phyloP scores from a whole-genome alignment of 2,329 filamentous ascomycete genomes.

The Teratosphaeria gauchensis region DNA sequence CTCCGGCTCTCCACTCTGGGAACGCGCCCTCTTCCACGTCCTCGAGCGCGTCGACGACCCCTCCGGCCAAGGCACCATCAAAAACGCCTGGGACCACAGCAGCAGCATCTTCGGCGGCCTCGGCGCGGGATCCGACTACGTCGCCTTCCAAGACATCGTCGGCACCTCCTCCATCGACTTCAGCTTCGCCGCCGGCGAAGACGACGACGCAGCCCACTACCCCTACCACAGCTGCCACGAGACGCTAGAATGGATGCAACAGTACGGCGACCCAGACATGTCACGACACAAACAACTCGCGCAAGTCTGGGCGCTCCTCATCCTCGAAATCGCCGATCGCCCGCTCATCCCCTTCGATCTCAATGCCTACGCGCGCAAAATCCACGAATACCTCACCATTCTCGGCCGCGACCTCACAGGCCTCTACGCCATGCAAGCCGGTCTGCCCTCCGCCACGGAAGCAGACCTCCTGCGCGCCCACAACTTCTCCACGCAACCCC shows the following conservation, averaged over 20 bases:
- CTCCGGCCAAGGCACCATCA: slow-evolving; percentile 52
- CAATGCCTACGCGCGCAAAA: slow-evolving; percentile 55
- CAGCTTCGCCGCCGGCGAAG: slow-evolving; percentile 48
- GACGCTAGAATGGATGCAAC: slow-evolving; percentile 75
- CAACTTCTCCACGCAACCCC: slow-evolving; percentile 5
- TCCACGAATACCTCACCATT: slow-evolving; percentile 1
- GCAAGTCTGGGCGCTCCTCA: slow-evolving; percentile 70
- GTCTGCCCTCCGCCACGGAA: slow-evolving; percentile 1
- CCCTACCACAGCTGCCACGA: slow-evolving; percentile 83
- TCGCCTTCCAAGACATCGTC: slow-evolving; percentile 83
- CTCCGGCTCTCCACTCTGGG: slow-evolving; percentile 70
- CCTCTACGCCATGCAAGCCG: slow-evolving; percentile 2
- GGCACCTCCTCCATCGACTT: slow-evolving; percentile 84
- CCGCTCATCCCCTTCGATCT: slow-evolving; percentile 78
- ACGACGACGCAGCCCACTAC: slow-evolving; percentile 31
- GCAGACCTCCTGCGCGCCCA: slow-evolving; percentile 3
- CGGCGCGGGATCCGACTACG: slow-evolving; percentile 70
- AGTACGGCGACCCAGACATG: slow-evolving; percentile 58
- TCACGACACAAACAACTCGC: slow-evolving; percentile 69
- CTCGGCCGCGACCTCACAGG: slow-evolving; percentile 3
- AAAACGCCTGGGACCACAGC: slow-evolving; percentile 63
- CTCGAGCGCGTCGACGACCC: slow-evolving; percentile 69
- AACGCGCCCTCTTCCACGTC: slow-evolving; percentile 60
- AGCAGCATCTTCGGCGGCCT: slow-evolving; percentile 53
- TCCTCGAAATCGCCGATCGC: slow-evolving; percentile 74